Evolutionary conservation across 208 protist genomes (phyloP), one percentile per base, ranked within the genome.

Genomic region (Trypanosoma cruzi): DNA sequence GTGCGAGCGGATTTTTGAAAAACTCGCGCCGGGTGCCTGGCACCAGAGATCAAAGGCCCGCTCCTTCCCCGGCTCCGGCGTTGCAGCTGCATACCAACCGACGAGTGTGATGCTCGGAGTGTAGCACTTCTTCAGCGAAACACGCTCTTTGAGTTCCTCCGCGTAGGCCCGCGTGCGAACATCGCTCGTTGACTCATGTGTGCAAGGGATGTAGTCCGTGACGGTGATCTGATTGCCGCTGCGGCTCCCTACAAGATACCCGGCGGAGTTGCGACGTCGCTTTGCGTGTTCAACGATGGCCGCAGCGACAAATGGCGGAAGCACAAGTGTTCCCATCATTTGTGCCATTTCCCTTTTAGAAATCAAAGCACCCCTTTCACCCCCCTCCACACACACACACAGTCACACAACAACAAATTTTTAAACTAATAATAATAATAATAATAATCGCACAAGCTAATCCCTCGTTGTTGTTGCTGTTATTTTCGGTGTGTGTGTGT

Each of bases 231-330:
- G 74, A 34, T 88, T 68, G 0, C 63, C 56, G 24, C 71, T 80
- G 58, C 64, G 73, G 29, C 53, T 82, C 65, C 90, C 90, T 37
- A 92, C 67, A 55, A 95, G 68, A 66, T 79, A 92, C 34, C 90
- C 90, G 18, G 86, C 79, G 32, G 84, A 84, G 56, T 81, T 75
- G 29, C 37, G 34, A 56, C 79, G 82, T 32, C 90, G 88, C 82
- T 96, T 92, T 31, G 76, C 84, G 73, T 96, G 90, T 70, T 93
- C 90, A 40, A 96, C 46, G 64, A 96, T 96, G 64, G 85, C 80
- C 24, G 84, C 50, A 22, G 90, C 81, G 49, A 92, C 86, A 81
- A 93, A 90, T 22, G 86, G 86, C 52, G 84, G 73, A 53, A 96
- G 60, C 50, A 81, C 52, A 44, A 84, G 32, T 20, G 52, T 71